Conservation (phyloP, 768 basidiomycete genomes). For the Lactifluus pinguis region DNA sequence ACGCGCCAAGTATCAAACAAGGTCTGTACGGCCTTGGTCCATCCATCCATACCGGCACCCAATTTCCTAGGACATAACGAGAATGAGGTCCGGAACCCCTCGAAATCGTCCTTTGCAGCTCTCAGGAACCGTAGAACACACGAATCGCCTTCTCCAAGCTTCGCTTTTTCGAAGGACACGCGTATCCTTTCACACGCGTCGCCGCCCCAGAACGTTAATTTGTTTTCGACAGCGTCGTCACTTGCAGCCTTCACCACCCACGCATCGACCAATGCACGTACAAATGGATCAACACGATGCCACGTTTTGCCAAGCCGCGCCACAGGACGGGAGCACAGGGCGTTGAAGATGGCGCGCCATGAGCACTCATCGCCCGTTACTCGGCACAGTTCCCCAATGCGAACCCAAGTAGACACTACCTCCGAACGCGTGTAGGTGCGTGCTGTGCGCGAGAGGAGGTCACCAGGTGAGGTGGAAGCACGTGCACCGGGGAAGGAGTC, state of each 20-base stretch:
- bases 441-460: conserved; percentile 30
- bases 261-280: conserved; percentile 48
- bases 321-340: conserved; percentile 63
- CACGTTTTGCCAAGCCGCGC: conserved; percentile 73
- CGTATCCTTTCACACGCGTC: conserved; percentile 22
- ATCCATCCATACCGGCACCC: conserved; percentile 12
- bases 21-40: conserved; percentile 33
- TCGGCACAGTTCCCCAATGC: conserved; percentile 65
- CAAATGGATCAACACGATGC: conserved; percentile 59
- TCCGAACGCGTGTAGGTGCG: conserved; percentile 66
- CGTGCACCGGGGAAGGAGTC: conserved; percentile 35
- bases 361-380: conserved; percentile 69
- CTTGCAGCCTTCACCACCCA: conserved; percentile 45
- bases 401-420: conserved; percentile 63
- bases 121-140: conserved; percentile 32
- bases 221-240: conserved; percentile 34
- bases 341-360: conserved; percentile 66
- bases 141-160: conserved; percentile 28
- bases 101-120: conserved; percentile 28
- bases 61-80: conserved; percentile 15
- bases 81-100: conserved; percentile 18
- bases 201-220: conserved; percentile 57
- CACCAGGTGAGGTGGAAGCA: conserved; percentile 27
- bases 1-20: conserved; percentile 53
- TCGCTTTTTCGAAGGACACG: conserved; percentile 27